A percentile compares a stretch with the other conserved stretches of the same genome.
Evolutionary conservation across 2,329 filamentous ascomycete species (phyloP).

Genomic region (Aspergillus spinulosporus): DNA sequence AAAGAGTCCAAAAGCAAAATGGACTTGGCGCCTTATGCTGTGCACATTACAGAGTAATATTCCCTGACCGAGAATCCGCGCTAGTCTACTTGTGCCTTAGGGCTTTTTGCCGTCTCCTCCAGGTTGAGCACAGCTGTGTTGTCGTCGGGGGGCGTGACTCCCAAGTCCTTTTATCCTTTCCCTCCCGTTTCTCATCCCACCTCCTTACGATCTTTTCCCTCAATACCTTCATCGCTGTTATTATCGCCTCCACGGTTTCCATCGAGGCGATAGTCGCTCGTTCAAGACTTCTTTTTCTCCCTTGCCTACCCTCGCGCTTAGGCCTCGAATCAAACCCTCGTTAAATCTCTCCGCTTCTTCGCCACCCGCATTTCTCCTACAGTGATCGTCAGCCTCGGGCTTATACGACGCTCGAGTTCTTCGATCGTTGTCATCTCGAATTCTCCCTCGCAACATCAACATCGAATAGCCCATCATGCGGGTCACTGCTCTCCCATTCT

Average conservation of each 20-base stretch:
- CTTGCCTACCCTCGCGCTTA: conserved; percentile 6
- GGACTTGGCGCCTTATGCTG: neutral
- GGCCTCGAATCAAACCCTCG: conserved; percentile 6
- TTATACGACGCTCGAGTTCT: conserved; percentile 1
- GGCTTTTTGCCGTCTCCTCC: no score
- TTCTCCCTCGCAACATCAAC: neutral
- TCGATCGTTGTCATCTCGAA: conserved; percentile 1
- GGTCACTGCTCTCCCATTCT: conserved; percentile 32
- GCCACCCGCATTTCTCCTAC: neutral
- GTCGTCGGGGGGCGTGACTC: neutral
- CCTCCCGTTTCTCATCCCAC: conserved; percentile 16
- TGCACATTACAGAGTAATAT: neutral
- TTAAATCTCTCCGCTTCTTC: conserved; percentile 3
- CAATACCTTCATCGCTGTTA: neutral
- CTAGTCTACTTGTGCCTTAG: neutral
- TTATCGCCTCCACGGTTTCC: conserved; percentile 10
- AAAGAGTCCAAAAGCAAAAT: neutral
- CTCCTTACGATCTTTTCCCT: conserved; percentile 15
- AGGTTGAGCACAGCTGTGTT: no score
- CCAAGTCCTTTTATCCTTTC: conserved; percentile 1
- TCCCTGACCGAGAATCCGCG: neutral
- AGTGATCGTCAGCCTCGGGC: conserved; percentile 9
- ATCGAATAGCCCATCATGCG: conserved; percentile 30
- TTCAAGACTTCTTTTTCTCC: conserved; percentile 18
- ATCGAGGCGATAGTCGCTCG: conserved; percentile 21